Evolutionary conservation across 805 yeast genomes (phyloP).

Genomic region (Kazachstania kunashirensis): DNA sequence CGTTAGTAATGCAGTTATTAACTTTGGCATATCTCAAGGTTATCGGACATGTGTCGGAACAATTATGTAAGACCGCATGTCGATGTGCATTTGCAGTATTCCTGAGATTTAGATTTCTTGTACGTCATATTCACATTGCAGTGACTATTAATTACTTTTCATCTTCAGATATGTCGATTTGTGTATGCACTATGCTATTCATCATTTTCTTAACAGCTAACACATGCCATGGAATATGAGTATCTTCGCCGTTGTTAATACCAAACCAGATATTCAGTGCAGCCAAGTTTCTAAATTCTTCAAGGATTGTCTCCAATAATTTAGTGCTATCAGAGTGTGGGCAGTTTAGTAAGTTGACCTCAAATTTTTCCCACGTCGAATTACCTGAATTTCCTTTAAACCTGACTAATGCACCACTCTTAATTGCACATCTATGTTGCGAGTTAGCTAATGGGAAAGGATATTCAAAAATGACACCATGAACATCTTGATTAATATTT

Average conservation of each 20-base stretch:
- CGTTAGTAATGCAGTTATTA: no score
- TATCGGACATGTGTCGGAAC: no score
- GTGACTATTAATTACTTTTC: no score
- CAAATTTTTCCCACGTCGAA: conserved; percentile 36
- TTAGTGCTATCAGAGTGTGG: conserved; percentile 54
- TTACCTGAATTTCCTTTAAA: conserved; percentile 17
- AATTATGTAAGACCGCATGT: no score
- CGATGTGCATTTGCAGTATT: no score
- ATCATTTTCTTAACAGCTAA: conserved; percentile 55
- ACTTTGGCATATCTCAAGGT: no score
- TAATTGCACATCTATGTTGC: conserved; percentile 58
- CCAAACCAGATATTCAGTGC: conserved; percentile 33
- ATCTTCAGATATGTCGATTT: conserved; percentile 30
- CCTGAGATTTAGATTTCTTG: no score
- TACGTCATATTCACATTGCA: no score
- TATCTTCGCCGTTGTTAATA: conserved; percentile 26
- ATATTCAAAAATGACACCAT: conserved; percentile 48
- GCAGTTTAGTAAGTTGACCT: conserved; percentile 62
- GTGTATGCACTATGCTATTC: conserved; percentile 48
- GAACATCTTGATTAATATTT: conserved; percentile 42
- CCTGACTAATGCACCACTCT: conserved; percentile 57
- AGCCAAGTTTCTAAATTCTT: conserved; percentile 53
- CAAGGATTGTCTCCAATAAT: conserved; percentile 45
- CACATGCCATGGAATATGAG: conserved; percentile 65
- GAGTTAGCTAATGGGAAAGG: conserved; percentile 63